Evolutionary conservation across 106 monocot genomes (phyloP), one percentile per base, ranked within the genome.

Genomic region (Cymbidium sinense): DNA sequence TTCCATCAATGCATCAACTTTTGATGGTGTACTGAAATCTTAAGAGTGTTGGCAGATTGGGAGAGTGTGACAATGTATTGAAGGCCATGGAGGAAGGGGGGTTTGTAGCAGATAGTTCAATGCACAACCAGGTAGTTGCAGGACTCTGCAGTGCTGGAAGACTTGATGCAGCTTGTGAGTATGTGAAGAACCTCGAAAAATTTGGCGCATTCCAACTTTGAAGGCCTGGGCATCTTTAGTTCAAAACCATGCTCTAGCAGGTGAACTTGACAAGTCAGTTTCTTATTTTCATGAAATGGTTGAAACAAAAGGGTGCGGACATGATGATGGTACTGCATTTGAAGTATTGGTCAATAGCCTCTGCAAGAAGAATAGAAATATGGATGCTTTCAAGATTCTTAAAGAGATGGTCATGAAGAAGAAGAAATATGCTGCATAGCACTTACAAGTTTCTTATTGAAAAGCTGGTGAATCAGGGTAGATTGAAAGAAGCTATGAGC

Each of bases 71-170:
- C 43, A 87, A 87, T 31, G 55, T 89, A 13, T 70, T 91, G 73
- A 89, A 82, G 79, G 88, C 90, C 19, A 89, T 94, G 94, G 84
- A 89, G 51, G 83, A 74, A 79, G 94, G 91, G 1, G 91, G 87
- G 4, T 89, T 85, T 70, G 78, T 79, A 39, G 79, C 84, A 2
- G 86, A 88, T 77, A 58, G 43, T 74, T 30, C 36, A 50, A 70
- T 82, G n/a, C 73, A 85, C 55, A 82, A 72, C 11, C 43, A 54
- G 41, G 82, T 86, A 70, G 82, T 85, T 34, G 18, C 67, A 74
- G 85, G 77, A 47, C 81, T 94, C 6, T 85, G 80, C 33, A 65
- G 79, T 76, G 78, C 78, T 18, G 51, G 81, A 21, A 84, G 52
- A 43, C 76, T 83, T 34, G 84, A 90, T 44, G 84, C 87, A 78